Conservation (phyloP, 2,329 filamentous ascomycete genomes). For the Fonsecaea nubica region DNA sequence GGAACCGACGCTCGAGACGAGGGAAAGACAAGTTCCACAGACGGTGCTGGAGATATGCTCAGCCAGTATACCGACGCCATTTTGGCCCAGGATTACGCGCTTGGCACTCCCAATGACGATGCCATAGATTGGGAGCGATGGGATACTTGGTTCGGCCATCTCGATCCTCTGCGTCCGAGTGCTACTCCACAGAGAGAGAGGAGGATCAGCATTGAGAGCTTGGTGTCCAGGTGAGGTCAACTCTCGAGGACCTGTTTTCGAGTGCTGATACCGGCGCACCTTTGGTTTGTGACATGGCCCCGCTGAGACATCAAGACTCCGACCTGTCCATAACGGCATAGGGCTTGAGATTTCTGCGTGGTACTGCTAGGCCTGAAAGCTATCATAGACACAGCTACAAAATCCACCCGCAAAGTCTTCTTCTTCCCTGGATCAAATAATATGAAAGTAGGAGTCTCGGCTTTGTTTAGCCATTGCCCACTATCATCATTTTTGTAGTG, state of each 20-base stretch:
- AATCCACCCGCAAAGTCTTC: too few species aligned
- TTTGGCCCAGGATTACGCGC: slow-evolving; percentile 36
- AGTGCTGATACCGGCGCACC: neutral
- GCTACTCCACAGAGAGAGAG: neutral
- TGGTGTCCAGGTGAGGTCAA: neutral
- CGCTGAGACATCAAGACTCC: too few species aligned
- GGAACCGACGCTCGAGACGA: neutral
- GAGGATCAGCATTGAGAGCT: neutral
- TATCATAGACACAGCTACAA: too few species aligned
- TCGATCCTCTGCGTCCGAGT: slow-evolving; percentile 15
- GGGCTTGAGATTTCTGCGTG: too few species aligned
- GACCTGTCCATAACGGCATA: too few species aligned
- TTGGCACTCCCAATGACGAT: slow-evolving; percentile 31
- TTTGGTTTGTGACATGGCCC: neutral
- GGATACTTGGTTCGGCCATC: slow-evolving; percentile 41
- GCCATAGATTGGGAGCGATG: slow-evolving; percentile 41
- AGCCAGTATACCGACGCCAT: slow-evolving; percentile 21
- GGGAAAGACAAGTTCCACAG: neutral
- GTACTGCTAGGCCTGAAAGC: too few species aligned
- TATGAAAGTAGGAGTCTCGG: too few species aligned
- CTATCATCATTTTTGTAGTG: too few species aligned
- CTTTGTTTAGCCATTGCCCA: too few species aligned
- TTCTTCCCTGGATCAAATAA: too few species aligned
- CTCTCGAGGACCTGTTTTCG: neutral
- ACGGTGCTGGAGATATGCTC: neutral